These are phyloP conservation scores for Pyrenophora graminea DNA, from an alignment of 2,329 filamentous ascomycete species.

Conservation along the genomic window DNA sequence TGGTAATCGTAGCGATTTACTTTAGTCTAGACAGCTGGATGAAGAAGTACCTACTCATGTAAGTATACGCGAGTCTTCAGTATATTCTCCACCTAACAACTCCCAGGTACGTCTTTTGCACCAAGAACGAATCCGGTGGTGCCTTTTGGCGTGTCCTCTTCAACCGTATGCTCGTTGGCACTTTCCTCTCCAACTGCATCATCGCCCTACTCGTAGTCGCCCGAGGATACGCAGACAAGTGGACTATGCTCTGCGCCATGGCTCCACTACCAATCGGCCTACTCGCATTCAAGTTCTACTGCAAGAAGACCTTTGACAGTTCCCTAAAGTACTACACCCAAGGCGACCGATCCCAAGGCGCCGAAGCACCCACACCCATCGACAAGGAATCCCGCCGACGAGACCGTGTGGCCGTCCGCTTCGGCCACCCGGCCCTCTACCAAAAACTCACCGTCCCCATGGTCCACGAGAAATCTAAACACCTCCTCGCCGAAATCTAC, in stretches of 20 bases:
- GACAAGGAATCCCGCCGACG: constrained; percentile 53
- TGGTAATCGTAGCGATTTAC: constrained; percentile 86
- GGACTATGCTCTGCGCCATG: constrained; percentile 67
- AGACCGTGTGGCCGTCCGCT: constrained; percentile 75
- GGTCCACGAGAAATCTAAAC: constrained; percentile 89
- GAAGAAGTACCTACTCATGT: constrained; percentile 93
- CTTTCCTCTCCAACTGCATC: constrained; percentile 76
- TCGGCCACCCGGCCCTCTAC: constrained; percentile 86
- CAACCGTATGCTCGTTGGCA: constrained; percentile 87
- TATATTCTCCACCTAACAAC: background rate
- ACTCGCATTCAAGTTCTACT: constrained; percentile 85
- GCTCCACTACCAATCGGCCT: constrained; percentile 78
- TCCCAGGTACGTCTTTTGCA: constrained; percentile 75
- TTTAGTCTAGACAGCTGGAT: constrained; percentile 84
- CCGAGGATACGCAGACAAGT: constrained; percentile 54
- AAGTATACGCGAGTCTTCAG: background rate
- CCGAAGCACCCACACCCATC: constrained; percentile 49
- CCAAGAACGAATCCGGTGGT: constrained; percentile 94
- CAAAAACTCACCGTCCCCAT: constrained; percentile 89
- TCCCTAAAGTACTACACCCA: constrained; percentile 81
- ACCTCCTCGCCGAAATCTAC: constrained; percentile 83
- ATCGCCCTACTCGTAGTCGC: constrained; percentile 77
- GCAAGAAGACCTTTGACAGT: constrained; percentile 73
- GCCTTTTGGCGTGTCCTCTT: constrained; percentile 89
- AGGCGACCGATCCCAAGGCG: constrained; percentile 58